Conservation (phyloP, 139 green algal species). For the Dunaliella primolecta region DNA sequence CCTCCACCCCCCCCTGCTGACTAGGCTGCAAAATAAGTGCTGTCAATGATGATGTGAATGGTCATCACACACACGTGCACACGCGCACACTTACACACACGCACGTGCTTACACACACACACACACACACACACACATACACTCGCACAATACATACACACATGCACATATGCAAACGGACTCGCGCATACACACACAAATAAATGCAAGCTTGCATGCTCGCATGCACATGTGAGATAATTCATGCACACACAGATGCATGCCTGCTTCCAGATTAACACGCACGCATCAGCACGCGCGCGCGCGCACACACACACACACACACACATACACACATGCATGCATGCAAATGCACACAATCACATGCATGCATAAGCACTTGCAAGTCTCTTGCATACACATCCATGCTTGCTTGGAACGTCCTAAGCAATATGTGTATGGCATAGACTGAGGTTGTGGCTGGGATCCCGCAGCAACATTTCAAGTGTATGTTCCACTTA, state of each 20-base stretch:
- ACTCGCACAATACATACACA: not conserved
- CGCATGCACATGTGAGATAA: not conserved
- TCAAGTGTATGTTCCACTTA: too few species aligned
- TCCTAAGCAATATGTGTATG: too few species aligned
- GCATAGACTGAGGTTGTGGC: too few species aligned
- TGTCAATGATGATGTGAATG: not conserved
- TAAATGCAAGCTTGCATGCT: not conserved
- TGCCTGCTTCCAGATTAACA: too few species aligned
- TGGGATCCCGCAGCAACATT: too few species aligned
- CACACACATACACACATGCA: slow-evolving; percentile 1
- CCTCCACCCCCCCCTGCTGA: too few species aligned
- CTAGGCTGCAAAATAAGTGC: not conserved
- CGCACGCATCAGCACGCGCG: too few species aligned
- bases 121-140: not conserved
- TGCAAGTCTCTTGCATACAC: not conserved
- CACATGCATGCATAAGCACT: not conserved
- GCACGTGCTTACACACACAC: not conserved
- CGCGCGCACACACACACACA: slow-evolving; percentile 18
- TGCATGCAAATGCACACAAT: not conserved
- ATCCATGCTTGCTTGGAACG: too few species aligned
- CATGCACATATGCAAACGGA: not conserved
- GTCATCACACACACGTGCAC: not conserved
- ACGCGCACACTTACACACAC: not conserved
- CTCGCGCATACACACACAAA: not conserved
- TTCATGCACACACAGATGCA: not conserved